These are phyloP conservation scores for Rhizopogon salebrosus DNA, from an alignment of 768 basidiomycete species.

Conservation along the genomic window DNA sequence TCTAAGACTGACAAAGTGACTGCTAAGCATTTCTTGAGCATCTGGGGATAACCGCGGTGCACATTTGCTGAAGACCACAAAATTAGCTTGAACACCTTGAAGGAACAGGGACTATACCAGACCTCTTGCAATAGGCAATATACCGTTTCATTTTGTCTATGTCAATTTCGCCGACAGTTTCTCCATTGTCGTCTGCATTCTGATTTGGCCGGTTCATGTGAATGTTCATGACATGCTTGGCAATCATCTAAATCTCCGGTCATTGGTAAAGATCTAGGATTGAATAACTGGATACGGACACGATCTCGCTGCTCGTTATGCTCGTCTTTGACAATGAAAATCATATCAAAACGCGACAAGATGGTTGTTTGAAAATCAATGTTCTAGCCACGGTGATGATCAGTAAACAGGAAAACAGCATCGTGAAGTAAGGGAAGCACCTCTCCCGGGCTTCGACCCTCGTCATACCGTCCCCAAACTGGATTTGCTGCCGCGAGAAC, in stretches of 20 bases:
- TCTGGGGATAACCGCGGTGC: constrained; percentile 91
- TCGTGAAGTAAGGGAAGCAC: constrained; percentile 32
- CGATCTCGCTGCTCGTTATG: constrained; percentile 92
- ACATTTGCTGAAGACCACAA: constrained; percentile 64
- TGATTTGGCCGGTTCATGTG: constrained; percentile 91
- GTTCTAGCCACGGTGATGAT: constrained; percentile 40
- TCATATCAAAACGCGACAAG: constrained; percentile 98
- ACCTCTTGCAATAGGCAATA: constrained; percentile 95
- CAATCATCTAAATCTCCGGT: constrained; percentile 65
- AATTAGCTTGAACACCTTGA: constrained; percentile 1
- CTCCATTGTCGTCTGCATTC: constrained; percentile 53
- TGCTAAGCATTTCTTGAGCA: constrained; percentile 93
- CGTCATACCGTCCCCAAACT: constrained; percentile 96
- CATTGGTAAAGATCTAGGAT: background rate
- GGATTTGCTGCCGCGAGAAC: constrained; percentile 98
- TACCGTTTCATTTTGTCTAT: constrained; percentile 99
- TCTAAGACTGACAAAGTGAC: constrained; percentile 89
- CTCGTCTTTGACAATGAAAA: constrained; percentile 97
- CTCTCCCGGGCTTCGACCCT: constrained; percentile 93
- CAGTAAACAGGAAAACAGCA: background rate
- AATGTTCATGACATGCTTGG: constrained; percentile 96
- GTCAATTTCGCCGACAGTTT: constrained; percentile 82
- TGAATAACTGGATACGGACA: constrained; percentile 37
- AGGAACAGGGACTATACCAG: constrained; percentile 13
- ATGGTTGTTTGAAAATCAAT: constrained; percentile 99